Conservation (phyloP, 1,139 yeast species). For the Pichia sp. region DNA sequence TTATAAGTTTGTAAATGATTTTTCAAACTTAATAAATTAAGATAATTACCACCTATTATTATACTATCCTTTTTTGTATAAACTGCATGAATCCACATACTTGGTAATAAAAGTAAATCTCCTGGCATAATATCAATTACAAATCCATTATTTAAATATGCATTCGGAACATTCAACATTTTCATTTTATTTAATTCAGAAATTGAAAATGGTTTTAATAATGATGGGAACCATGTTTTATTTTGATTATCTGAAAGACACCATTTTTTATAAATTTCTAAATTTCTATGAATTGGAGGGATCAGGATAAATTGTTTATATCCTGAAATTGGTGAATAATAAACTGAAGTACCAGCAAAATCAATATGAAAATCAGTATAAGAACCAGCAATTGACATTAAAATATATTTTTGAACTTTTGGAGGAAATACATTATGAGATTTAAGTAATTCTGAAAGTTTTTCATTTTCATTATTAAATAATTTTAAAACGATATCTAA, state of each 20-base stretch:
- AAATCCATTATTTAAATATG: constrained; percentile 45
- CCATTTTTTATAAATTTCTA: constrained; percentile 64
- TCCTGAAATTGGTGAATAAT: constrained; percentile 75
- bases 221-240: constrained; percentile 61
- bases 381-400: constrained; percentile 78
- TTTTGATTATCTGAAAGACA: constrained; percentile 60
- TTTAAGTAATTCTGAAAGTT: constrained; percentile 9
- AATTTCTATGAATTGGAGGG: constrained; percentile 66
- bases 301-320: constrained; percentile 66
- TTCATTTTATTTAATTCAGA: constrained; percentile 10
- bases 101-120: constrained; percentile 76
- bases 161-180: constrained; percentile 14
- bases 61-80: constrained; percentile 76
- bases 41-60: constrained; percentile 82
- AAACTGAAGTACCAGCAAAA: constrained; percentile 89
- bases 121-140: constrained; percentile 61
- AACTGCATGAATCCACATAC: constrained; percentile 94
- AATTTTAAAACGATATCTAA: constrained; percentile 65
- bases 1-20: constrained; percentile 57
- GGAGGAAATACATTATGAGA: constrained; percentile 34
- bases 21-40: constrained; percentile 56
- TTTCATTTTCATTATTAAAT: constrained; percentile 37
- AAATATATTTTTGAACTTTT: constrained; percentile 73
- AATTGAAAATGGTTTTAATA: constrained; percentile 26
- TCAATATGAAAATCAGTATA: constrained; percentile 90